phyloP scores from a whole-genome alignment of 805 yeast genomes.

The Pichia cephalocereana region DNA sequence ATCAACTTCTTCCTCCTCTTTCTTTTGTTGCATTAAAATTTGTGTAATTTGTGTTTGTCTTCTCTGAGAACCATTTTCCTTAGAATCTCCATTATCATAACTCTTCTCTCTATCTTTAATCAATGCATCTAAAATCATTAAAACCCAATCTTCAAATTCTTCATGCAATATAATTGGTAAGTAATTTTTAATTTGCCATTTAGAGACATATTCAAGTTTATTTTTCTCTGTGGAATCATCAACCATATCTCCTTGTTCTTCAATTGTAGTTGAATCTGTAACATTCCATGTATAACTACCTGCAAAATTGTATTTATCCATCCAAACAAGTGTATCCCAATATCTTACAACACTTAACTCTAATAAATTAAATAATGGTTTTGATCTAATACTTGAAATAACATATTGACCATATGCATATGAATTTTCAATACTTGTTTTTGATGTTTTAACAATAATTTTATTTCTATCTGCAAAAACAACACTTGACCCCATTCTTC shows the following conservation, averaged over 20 bases:
- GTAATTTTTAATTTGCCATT: constrained; percentile 74
- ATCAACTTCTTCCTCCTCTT: constrained; percentile 11
- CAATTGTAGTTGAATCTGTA: constrained; percentile 22
- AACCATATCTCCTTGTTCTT: background rate
- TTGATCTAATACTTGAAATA: constrained; percentile 65
- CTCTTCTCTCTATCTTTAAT: constrained; percentile 42
- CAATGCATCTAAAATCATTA: constrained; percentile 64
- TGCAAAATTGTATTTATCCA: constrained; percentile 83
- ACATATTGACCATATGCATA: constrained; percentile 86
- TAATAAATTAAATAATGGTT: constrained; percentile 73
- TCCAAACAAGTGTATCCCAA: constrained; percentile 94
- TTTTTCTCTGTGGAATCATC: constrained; percentile 22
- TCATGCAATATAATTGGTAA: constrained; percentile 67
- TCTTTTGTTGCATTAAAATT: constrained; percentile 35
- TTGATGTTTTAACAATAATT: constrained; percentile 62
- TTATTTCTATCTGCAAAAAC: constrained; percentile 75
- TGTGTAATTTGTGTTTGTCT: constrained; percentile 63
- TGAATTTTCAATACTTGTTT: constrained; percentile 73
- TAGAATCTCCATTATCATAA: background rate
- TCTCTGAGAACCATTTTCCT: constrained; percentile 35
- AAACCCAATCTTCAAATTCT: constrained; percentile 85
- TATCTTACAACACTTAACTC: constrained; percentile 66
- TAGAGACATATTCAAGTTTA: constrained; percentile 38
- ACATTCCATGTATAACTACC: constrained; percentile 52
- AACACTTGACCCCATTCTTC: constrained; percentile 66